Base-by-base conservation (phyloP, 306 rosid species). In the Cucumis cinereus region DNA sequence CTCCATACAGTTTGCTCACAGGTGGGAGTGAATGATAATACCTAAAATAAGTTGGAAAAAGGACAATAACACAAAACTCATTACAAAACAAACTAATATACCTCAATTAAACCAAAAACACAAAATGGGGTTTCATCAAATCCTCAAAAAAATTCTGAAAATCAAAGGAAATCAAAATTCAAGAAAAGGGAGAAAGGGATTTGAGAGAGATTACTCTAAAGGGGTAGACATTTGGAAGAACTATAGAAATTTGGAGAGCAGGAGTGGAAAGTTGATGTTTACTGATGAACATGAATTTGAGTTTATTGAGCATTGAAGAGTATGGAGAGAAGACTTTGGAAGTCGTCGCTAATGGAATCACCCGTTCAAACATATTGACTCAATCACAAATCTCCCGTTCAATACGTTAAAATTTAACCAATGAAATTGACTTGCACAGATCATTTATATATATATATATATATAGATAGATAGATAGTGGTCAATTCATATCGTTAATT, bases 1-100 rank as follows among this genome's bases (percentile, higher is more conserved):
- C 93, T 77, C 91, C 89, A 83, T 84, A 86, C 69, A 74, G 9
- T 86, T 89, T 89, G 89, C 95, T 89, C 75, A 92, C 95, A 1
- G 97, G 97, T 76, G 95, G 95, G 10, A 92, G 85, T 52, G 91
- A 85, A 9, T 60, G 73, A 72, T 79, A 89, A 81, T 89, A 91
- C 63, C 97, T 91, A 86, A 61, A 80, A 47, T 11, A 20, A 41
- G 26, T 67, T 74, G 1, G n/a, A n/a, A 23, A 67, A 13, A 67
- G 24, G 7, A 10, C 40, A 40, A 23, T 30, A 41, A 23, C 28
- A 6, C 35, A 5, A 38, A 8, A 61, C 7, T 10, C 10, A 28
- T 38, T 70, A 35, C 70, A 8, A 19, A 19, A 35, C 47, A 9
- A 19, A 35, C 23, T 10, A 16, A 38, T 64, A 64, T 64, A 23